Percentiles rank a stretch among this genome's conserved stretches.
Evolutionary conservation across 169 alveolate species (phyloP).

Genomic region (Plasmodium falciparum): DNA sequence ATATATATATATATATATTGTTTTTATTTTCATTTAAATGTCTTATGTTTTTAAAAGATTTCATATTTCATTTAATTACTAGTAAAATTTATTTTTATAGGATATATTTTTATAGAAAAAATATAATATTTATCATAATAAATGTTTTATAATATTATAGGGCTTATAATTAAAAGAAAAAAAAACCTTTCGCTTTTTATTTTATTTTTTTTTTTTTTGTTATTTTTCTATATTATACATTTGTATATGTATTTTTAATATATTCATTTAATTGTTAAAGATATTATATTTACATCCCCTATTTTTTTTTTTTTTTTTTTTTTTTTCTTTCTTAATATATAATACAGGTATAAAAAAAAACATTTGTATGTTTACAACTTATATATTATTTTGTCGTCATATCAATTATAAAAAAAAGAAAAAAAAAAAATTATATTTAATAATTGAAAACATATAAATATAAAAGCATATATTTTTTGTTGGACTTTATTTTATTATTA

Average conservation of each 20-base stretch:
- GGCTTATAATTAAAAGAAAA: slow-evolving; percentile 14
- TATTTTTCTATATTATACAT: background rate
- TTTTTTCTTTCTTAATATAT: no score
- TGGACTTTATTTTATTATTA: background rate
- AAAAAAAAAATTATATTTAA: no score
- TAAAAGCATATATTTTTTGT: slow-evolving; percentile 1
- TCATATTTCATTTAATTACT: no score
- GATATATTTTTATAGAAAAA: background rate
- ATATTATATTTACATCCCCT: background rate
- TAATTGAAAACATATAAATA: no score
- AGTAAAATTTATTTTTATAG: no score
- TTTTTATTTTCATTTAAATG: background rate
- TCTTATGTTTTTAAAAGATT: background rate
- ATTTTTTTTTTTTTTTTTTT: background rate
- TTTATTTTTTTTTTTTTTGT: slow-evolving; percentile 32
- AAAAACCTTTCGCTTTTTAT: background rate
- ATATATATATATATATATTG: background rate
- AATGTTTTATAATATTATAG: background rate
- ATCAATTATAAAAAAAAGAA: no score
- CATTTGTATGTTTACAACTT: no score
- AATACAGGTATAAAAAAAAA: no score
- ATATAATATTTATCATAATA: slow-evolving; percentile 13
- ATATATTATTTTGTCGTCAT: no score
- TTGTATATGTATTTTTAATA: background rate
- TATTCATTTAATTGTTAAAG: background rate